phyloP scores from a whole-genome alignment of 345 rosid species.

The Streptanthus diversifolius region DNA sequence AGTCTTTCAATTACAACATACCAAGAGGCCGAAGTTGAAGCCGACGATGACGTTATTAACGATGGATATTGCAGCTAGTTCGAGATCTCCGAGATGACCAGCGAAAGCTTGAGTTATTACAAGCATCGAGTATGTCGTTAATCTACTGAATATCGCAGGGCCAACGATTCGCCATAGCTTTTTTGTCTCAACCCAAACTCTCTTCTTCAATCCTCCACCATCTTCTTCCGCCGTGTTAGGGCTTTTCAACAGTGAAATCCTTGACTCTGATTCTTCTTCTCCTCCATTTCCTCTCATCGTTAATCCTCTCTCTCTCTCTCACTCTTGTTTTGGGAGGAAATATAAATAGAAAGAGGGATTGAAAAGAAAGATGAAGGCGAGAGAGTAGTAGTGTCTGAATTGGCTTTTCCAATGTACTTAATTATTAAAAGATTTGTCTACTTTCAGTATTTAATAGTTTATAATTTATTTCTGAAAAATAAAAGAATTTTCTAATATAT shows the following conservation, averaged over 20 bases:
- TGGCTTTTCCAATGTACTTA: slow-evolving; percentile 15
- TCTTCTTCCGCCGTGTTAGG: slow-evolving; percentile 30
- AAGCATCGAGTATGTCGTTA: slow-evolving; percentile 73
- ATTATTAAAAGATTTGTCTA: neutral
- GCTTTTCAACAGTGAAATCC: slow-evolving; percentile 18
- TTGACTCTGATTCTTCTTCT: slow-evolving; percentile 21
- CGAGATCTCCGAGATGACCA: slow-evolving; percentile 88
- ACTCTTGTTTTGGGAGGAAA: neutral
- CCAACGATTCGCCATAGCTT: slow-evolving; percentile 88
- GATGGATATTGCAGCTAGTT: slow-evolving; percentile 88
- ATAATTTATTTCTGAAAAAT: too few relatives aligned
- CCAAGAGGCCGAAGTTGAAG: slow-evolving; percentile 84
- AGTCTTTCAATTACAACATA: neutral
- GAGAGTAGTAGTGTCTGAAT: slow-evolving; percentile 14
- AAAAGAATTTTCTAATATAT: too few relatives aligned
- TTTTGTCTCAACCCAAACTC: slow-evolving; percentile 68
- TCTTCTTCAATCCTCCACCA: slow-evolving; percentile 26
- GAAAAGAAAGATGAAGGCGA: neutral
- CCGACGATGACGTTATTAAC: slow-evolving; percentile 66
- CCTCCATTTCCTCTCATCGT: slow-evolving; percentile 21
- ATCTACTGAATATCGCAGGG: slow-evolving; percentile 74
- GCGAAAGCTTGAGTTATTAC: slow-evolving; percentile 94
- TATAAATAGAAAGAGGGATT: neutral
- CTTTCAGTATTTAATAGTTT: too few relatives aligned
- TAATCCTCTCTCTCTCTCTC: neutral